These are phyloP conservation scores for Chiua virens DNA, from an alignment of 768 basidiomycete genomes.

Conservation along the genomic window DNA sequence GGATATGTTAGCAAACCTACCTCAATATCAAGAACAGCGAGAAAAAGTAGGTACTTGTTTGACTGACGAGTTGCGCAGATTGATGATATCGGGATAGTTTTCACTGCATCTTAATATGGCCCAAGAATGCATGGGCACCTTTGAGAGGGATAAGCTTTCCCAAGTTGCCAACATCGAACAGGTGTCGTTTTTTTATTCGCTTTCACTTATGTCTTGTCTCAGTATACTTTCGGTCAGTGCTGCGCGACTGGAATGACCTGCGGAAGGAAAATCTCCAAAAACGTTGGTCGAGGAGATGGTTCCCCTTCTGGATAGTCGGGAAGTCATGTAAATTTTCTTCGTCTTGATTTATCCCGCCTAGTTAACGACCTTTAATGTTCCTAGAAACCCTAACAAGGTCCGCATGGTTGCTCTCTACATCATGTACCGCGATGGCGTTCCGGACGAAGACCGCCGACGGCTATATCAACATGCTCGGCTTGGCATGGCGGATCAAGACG, in stretches of 20 bases:
- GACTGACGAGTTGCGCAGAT: not conserved
- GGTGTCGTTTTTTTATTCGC: conserved; percentile 37
- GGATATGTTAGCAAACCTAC: conserved; percentile 94
- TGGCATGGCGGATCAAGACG: conserved; percentile 87
- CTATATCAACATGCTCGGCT: conserved; percentile 94
- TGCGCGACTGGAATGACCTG: conserved; percentile 91
- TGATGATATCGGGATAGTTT: conserved; percentile 54
- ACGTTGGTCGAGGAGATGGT: conserved; percentile 98
- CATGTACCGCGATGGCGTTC: conserved; percentile 92
- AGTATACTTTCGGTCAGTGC: conserved; percentile 49
- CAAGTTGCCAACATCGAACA: conserved; percentile 89
- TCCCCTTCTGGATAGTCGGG: conserved; percentile 84
- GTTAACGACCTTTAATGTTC: conserved; percentile 1
- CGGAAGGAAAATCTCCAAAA: conserved; percentile 94
- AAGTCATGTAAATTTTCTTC: conserved; percentile 62
- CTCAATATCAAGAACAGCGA: conserved; percentile 92
- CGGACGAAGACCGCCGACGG: conserved; percentile 94
- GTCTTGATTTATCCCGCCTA: not conserved
- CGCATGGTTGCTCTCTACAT: conserved; percentile 96
- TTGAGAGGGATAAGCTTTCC: conserved; percentile 84
- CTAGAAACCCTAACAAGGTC: conserved; percentile 88
- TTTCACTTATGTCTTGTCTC: not conserved
- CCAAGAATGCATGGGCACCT: conserved; percentile 93
- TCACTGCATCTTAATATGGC: conserved; percentile 97
- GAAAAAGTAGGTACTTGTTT: conserved; percentile 65